These are phyloP conservation scores for Sporothrix protearum DNA, from an alignment of 2,329 filamentous ascomycete genomes.

Conservation along the genomic window DNA sequence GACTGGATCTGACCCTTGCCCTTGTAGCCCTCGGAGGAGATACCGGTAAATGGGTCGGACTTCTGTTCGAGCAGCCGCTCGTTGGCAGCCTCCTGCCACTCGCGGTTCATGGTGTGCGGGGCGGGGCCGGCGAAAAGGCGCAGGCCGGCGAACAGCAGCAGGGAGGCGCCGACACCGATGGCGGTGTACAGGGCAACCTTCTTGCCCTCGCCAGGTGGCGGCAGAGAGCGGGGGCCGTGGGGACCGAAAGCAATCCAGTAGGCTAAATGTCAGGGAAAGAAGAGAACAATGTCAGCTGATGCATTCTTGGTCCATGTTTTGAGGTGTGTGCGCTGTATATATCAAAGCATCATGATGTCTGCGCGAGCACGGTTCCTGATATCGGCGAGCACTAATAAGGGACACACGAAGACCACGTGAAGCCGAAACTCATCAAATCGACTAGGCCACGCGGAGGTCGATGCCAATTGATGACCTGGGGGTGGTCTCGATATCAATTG, in stretches of 20 bases:
- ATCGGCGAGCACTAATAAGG: neutral
- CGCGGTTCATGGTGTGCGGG: slow-evolving; percentile 89
- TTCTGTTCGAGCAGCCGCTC: slow-evolving; percentile 87
- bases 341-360: neutral
- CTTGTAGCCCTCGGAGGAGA: slow-evolving; percentile 72
- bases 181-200: slow-evolving; percentile 72
- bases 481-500: neutral
- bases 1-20: slow-evolving; percentile 78
- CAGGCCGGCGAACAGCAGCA: slow-evolving; percentile 68
- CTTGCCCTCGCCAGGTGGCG: slow-evolving; percentile 79
- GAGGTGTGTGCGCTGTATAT: neutral
- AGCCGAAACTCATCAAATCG: neutral
- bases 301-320: neutral
- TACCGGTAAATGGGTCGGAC: slow-evolving; percentile 80
- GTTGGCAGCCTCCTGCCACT: slow-evolving; percentile 94
- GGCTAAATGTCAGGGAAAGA: slow-evolving; percentile 52
- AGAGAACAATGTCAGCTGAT: neutral
- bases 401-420: neutral
- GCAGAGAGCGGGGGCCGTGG: slow-evolving; percentile 81
- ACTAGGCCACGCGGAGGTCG: neutral
- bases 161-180: slow-evolving; percentile 62
- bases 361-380: neutral
- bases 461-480: neutral
- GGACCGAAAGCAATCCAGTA: slow-evolving; percentile 99
- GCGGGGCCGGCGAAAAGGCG: slow-evolving; percentile 67